phyloP scores from a whole-genome alignment of 257 asterid genomes.

The Solanum appendiculatum region DNA sequence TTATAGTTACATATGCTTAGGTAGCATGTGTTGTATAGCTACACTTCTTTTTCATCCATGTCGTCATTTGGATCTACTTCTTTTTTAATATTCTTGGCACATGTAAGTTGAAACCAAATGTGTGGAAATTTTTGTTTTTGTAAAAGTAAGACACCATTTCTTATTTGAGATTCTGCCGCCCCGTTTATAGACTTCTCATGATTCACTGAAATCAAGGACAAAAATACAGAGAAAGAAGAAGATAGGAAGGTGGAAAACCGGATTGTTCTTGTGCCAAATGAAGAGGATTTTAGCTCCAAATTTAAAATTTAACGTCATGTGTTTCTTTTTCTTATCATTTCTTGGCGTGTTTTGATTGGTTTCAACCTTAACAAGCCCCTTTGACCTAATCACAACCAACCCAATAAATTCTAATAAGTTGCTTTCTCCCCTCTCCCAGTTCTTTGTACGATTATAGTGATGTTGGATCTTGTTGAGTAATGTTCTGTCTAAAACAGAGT shows the following conservation, averaged over 20 bases:
- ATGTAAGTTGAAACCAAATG: not conserved
- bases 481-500: not conserved
- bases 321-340: not conserved
- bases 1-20: not conserved
- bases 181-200: not conserved
- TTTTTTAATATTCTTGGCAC: not conserved
- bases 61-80: not conserved
- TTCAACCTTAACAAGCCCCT: not conserved
- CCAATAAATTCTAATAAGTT: not conserved
- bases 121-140: not conserved
- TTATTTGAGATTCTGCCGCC: not conserved
- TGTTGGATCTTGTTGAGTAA: not conserved
- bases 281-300: not conserved
- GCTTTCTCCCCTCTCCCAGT: not conserved
- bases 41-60: not conserved
- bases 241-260: not conserved
- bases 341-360: not conserved
- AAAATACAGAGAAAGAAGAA: not conserved
- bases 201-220: not conserved
- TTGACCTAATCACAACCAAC: not conserved
- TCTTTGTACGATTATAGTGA: not conserved
- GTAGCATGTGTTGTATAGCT: not conserved
- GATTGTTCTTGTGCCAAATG: not conserved
- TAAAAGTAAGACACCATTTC: not conserved
- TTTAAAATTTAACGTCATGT: not conserved